Conservation (phyloP, 768 basidiomycete genomes). For the Russula sp. region DNA sequence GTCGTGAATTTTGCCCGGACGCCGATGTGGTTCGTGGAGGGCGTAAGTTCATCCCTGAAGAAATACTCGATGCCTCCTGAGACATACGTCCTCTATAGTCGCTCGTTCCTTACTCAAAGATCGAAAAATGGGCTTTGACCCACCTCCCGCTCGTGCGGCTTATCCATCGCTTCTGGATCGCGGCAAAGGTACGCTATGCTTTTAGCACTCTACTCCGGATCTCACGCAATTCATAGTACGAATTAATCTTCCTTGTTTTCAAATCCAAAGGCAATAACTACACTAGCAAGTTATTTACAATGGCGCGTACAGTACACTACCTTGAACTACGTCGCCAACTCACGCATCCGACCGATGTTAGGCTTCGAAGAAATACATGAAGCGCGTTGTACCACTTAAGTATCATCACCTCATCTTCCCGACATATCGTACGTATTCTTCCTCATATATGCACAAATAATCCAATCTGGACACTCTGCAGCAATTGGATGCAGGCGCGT, state of each 20-base stretch:
- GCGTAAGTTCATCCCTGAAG: constrained; percentile 31
- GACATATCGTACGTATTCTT: constrained; percentile 38
- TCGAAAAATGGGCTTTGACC: constrained; percentile 47
- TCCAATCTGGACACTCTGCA: constrained; percentile 20
- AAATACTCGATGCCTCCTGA: not conserved
- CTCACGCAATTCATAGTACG: not conserved
- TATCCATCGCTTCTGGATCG: constrained; percentile 41
- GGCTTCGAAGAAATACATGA: constrained; percentile 40
- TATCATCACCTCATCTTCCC: constrained; percentile 37
- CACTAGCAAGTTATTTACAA: not conserved
- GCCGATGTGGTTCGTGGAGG: constrained; percentile 49
- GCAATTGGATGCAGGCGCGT: constrained; percentile 59
- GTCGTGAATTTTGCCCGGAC: constrained; percentile 52
- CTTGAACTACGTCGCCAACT: not conserved
- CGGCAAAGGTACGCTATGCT: constrained; percentile 36
- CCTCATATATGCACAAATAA: not conserved
- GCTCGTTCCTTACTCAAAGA: constrained; percentile 37
- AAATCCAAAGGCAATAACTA: constrained; percentile 12
- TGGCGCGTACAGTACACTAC: not conserved
- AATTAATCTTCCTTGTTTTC: not conserved
- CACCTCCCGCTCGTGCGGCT: constrained; percentile 45
- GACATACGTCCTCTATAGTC: not conserved
- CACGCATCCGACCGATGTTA: constrained; percentile 22
- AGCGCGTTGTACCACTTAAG: constrained; percentile 35
- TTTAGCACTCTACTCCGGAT: not conserved